Base-by-base conservation (phyloP, 805 yeast genomes). In the Hanseniaspora mollemarum region DNA sequence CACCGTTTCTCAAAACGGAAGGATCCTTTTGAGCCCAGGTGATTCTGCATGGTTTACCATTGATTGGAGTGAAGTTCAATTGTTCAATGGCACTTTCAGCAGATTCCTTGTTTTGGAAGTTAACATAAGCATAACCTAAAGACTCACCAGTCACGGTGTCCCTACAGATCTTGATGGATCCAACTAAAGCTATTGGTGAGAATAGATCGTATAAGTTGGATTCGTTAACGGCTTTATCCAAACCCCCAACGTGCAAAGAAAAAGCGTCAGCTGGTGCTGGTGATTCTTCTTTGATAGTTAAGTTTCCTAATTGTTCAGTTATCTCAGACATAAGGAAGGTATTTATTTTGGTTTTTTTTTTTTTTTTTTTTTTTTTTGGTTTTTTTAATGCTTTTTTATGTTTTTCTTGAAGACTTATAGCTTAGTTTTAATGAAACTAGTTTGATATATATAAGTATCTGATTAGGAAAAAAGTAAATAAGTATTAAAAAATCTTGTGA, bases 21-120 rank as follows among this genome's bases (percentile, higher is more conserved):
- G 98, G 97, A 69, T 92, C 97, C 74, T 97, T 87, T 76, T 92
- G 97, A 60, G 96, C 87, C 96, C 97, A 87, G 97, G 92, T 92
- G 75, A 92, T 90, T 72, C 98, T 87, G 74, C 96, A 87, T 63
- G 96, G 87, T 65, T 83, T 86, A 65, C 96, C 96, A 71, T 88
- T 88, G 73, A 92, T 81, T 63, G 80, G 80, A 54, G 87, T 72
- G 76, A 92, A 92, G 86, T 90, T 92, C 71, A 92, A 79, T 71
- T 87, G 92, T 67, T 87, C 94, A 68, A 92, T 75, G 56, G 98
- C 98, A 65, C 77, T 81, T 73, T 82, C 87, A 66, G 95, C 97
- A 65, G 92, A 96, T 57, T 76, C 84, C 59, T 76, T 71, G 69
- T 81, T 79, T 74, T 82, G 87, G 81, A 74, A 92, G 83, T 92